These are phyloP conservation scores for Aspergillus affinis DNA, from an alignment of 495 filamentous ascomycete species.

Conservation along the genomic window DNA sequence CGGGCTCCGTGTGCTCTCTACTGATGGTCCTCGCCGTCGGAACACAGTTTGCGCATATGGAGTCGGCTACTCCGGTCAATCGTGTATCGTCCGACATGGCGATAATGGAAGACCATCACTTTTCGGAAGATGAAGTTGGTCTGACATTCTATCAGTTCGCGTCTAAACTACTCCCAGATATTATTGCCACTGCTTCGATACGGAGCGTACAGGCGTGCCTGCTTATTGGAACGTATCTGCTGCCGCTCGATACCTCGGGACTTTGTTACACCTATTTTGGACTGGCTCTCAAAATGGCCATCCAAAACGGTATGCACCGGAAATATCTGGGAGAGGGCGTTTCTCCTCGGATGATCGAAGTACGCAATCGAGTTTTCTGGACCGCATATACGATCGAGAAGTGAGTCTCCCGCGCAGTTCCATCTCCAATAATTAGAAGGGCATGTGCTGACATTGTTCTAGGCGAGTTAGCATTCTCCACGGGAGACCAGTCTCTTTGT, in stretches of 20 bases:
- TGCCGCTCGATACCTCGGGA: constrained; percentile 51
- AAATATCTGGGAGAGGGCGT: constrained; percentile 48
- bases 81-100: constrained; percentile 30
- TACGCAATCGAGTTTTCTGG: constrained; percentile 53
- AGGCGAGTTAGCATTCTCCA: constrained; percentile 47
- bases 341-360: constrained; percentile 42
- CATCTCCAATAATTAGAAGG: neutral
- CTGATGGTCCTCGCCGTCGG: constrained; percentile 53
- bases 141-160: constrained; percentile 54
- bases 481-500: constrained; percentile 46
- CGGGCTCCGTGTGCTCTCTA: constrained; percentile 46
- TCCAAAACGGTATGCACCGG: constrained; percentile 57
- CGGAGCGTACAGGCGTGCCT: constrained; percentile 54
- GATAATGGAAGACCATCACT: constrained; percentile 41
- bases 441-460: constrained; percentile 17
- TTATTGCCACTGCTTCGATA: constrained; percentile 53
- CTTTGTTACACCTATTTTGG: constrained; percentile 53
- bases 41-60: constrained; percentile 57
- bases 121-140: constrained; percentile 52
- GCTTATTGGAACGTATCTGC: constrained; percentile 49
- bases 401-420: constrained; percentile 19
- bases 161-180: constrained; percentile 49
- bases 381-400: constrained; percentile 53
- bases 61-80: constrained; percentile 43
- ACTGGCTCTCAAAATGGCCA: constrained; percentile 49